A percentile compares a stretch with the other conserved stretches of the same genome.
These are phyloP conservation scores for Solanum bulbocastanum DNA, from an alignment of 257 asterid species.

Conservation along the genomic window DNA sequence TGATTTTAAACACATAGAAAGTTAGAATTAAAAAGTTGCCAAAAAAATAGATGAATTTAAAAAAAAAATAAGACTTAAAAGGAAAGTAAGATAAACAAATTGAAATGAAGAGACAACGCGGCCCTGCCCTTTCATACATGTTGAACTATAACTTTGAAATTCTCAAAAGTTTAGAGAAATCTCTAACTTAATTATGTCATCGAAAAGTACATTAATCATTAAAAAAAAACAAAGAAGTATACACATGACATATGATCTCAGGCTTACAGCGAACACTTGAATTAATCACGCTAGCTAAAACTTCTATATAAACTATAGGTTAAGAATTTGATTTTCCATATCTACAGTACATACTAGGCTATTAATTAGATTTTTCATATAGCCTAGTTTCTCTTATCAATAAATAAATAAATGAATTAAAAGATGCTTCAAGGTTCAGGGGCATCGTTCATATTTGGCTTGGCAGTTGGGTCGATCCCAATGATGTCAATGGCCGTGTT, in stretches of 20 bases:
- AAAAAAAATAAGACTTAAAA: not conserved
- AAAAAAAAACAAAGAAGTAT: no score
- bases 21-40: accelerated
- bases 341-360: not conserved
- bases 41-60: not conserved
- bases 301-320: not conserved
- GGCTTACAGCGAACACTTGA: not conserved
- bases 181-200: not conserved
- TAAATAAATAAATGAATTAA: not conserved
- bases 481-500: not conserved
- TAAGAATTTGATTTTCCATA: not conserved
- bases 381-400: not conserved
- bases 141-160: not conserved
- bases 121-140: not conserved
- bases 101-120: not conserved
- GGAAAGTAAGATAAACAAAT: accelerated
- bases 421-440: not conserved
- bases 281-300: not conserved
- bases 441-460: not conserved
- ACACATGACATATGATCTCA: not conserved
- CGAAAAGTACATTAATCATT: not conserved
- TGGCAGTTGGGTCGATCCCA: constrained; percentile 1
- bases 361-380: not conserved
- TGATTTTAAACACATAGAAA: not conserved
- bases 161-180: not conserved